Conservation (phyloP, 2,329 filamentous ascomycete genomes). For the Plectosphaerella plurivora region DNA sequence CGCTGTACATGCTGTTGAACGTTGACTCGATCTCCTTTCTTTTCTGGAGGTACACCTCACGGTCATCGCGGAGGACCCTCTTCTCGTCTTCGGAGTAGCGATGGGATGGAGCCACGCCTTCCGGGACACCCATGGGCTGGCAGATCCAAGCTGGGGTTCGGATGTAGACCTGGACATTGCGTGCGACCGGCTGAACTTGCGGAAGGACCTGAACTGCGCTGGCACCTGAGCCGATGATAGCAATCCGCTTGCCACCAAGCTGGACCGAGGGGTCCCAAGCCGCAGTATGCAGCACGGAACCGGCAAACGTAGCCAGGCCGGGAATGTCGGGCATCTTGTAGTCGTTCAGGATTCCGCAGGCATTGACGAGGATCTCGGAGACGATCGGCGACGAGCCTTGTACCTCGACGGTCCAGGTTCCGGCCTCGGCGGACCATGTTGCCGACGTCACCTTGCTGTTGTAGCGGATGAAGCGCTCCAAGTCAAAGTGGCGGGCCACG, state of each 20-base stretch:
- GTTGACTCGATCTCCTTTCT: constrained; percentile 31
- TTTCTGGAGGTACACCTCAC: constrained; percentile 5
- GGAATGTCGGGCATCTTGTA: constrained; percentile 44
- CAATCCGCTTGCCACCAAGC: constrained; percentile 27
- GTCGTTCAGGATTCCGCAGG: constrained; percentile 20
- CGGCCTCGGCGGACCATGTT: constrained; percentile 27
- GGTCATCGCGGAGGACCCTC: constrained; percentile 6
- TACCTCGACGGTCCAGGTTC: constrained; percentile 26
- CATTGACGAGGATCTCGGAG: constrained; percentile 16
- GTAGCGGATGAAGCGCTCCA: constrained; percentile 23
- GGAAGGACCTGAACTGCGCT: constrained; percentile 37
- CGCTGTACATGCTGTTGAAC: constrained; percentile 33
- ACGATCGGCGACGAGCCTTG: constrained; percentile 3
- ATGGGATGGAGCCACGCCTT: neutral
- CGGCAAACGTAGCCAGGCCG: constrained; percentile 39
- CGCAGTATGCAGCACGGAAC: constrained; percentile 38
- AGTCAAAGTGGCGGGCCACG: constrained; percentile 27
- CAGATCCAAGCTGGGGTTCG: constrained; percentile 41
- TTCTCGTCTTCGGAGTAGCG: constrained; percentile 3
- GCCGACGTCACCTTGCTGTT: constrained; percentile 16
- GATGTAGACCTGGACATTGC: constrained; percentile 38
- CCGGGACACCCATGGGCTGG: constrained; percentile 16
- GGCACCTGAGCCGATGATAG: constrained; percentile 26
- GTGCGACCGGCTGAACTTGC: constrained; percentile 32
- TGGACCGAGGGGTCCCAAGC: constrained; percentile 36